Evolutionary conservation across 164 flowering plant species (phyloP).

Genomic region (Stephania japonica): DNA sequence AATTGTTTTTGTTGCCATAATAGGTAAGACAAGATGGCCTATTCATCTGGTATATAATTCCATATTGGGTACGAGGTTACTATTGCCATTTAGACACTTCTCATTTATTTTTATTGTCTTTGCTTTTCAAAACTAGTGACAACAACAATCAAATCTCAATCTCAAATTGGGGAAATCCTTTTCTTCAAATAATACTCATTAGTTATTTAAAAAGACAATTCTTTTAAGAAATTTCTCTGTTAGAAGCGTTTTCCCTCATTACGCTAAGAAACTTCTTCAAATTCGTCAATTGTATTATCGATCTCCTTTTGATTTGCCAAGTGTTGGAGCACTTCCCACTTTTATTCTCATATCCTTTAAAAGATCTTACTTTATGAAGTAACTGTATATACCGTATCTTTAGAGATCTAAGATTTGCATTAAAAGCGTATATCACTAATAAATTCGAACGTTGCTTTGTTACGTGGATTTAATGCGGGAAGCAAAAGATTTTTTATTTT

Average conservation of each 20-base stretch:
- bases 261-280: not conserved
- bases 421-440: not conserved
- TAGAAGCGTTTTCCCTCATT: not conserved
- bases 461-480: not conserved
- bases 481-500: not conserved
- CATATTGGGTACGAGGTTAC: not conserved
- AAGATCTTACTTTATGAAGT: not conserved
- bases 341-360: not conserved
- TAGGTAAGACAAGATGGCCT: not conserved
- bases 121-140: too few relatives aligned
- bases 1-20: not conserved
- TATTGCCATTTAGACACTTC: not conserved
- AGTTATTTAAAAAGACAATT: not conserved
- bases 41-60: not conserved
- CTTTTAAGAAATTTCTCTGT: not conserved
- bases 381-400: not conserved
- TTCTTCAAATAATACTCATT: not conserved
- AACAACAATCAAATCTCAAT: too few relatives aligned
- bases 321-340: not conserved
- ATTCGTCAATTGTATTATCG: not conserved
- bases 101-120: too few relatives aligned
- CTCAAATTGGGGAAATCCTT: not conserved
- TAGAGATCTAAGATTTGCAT: not conserved
- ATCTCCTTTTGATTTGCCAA: not conserved
- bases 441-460: not conserved